Conservation (phyloP, 495 filamentous ascomycete species). For the Niebla homalea region DNA sequence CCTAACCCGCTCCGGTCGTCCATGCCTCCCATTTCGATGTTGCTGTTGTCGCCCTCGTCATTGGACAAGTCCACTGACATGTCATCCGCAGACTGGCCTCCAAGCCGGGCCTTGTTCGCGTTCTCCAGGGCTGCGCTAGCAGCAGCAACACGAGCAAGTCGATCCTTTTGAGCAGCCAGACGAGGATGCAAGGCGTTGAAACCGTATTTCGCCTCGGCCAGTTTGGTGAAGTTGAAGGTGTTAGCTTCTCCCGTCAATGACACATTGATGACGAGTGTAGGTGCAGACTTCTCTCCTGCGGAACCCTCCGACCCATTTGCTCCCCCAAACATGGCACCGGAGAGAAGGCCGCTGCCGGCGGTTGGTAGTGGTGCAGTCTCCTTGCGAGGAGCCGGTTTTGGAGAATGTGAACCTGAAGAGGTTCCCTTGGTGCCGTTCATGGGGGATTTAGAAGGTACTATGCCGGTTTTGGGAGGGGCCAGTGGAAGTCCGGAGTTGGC, state of each 20-base stretch:
- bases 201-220: conserved; percentile 87
- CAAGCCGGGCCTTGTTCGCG: conserved; percentile 32
- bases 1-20: conserved; percentile 31
- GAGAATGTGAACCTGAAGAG: conserved; percentile 45
- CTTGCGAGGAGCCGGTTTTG: conserved; percentile 41
- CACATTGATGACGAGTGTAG: conserved; percentile 75
- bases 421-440: conserved; percentile 29
- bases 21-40: conserved; percentile 60
- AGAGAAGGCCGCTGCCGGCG: conserved; percentile 54
- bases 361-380: conserved; percentile 42
- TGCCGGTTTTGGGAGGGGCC: background rate
- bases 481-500: background rate
- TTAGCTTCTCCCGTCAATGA: conserved; percentile 69
- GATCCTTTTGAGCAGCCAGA: conserved; percentile 69
- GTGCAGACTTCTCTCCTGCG: conserved; percentile 42
- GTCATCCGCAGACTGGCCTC: conserved; percentile 31
- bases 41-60: conserved; percentile 52
- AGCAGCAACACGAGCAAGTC: conserved; percentile 68
- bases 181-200: conserved; percentile 88
- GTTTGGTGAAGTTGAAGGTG: conserved; percentile 86
- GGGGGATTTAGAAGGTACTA: conserved; percentile 8
- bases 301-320: conserved; percentile 20
- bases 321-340: conserved; percentile 46
- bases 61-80: conserved; percentile 52
- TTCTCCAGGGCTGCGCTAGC: conserved; percentile 71